Base-by-base conservation (phyloP, 2,329 filamentous ascomycete genomes). In the Setomelanomma holmii region DNA sequence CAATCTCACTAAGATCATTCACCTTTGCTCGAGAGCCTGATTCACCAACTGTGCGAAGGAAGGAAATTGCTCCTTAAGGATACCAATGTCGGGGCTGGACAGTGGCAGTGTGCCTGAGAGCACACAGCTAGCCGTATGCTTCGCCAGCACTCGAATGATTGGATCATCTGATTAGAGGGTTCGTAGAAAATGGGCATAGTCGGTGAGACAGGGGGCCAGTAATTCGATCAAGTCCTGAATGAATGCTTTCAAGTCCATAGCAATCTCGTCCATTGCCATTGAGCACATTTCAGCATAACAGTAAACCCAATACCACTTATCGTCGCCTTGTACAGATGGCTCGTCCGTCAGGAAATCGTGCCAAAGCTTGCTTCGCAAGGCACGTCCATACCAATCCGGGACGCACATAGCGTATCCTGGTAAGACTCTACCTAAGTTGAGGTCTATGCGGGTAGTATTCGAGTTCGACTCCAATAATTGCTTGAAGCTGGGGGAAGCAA, bases 261-360 rank as follows among this genome's bases (percentile, higher is more conserved):
- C 46, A 35, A 51, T 47, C 19, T 45, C 42, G 16, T 48, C 24
- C 30, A 56, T 48, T 5, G 53, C 49, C 7, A 58, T 30, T 10
- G 38, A 40, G 3, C 40, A 40, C 53, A 58, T 53, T 4, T 23
- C 35, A 5, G 45, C 19, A 47, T 56, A 58, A 16, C 38, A 45
- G 38, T 56, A 58, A 14, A 58, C 21, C 42, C 36, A 56, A 34
- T 49, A 51, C 38, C 41, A 53, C 17, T 44, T 56, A 14, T 53
- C 56, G n/a, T 30, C 14, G 5, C 30, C 33, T 5, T 51, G 45
- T n/a, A 53, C 33, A 14, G 44, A 49, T 23, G 45, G 41, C 1
- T 47, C 24, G 2, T 19, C 19, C 4, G 49, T 45, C 12, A 55
- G 6, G 27, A 55, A 55, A 19, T 43, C 40, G 11, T 17, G 33